phyloP scores from a whole-genome alignment of 192 early-diverging fungal genomes.

The Funneliformis mosseae region DNA sequence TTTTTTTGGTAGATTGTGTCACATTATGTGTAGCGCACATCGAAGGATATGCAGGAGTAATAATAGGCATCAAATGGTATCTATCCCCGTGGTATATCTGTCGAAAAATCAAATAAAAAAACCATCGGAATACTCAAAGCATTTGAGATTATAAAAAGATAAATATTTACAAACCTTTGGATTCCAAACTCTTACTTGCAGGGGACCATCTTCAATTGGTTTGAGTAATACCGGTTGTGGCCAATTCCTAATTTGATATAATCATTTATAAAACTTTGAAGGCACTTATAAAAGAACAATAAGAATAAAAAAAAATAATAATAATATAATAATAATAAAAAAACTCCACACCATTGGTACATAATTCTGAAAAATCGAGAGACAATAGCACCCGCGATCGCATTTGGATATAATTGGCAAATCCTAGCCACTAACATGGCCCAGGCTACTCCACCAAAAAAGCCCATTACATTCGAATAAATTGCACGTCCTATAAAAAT shows the following conservation, averaged over 20 bases:
- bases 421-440: slow-evolving; percentile 95
- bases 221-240: slow-evolving; percentile 90
- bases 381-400: slow-evolving; percentile 84
- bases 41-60: slow-evolving; percentile 97
- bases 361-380: slow-evolving; percentile 88
- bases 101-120: neutral
- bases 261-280: slow-evolving; percentile 35
- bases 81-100: slow-evolving; percentile 75
- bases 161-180: slow-evolving; percentile 56
- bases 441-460: slow-evolving; percentile 98
- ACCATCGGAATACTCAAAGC: neutral
- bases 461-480: slow-evolving; percentile 97
- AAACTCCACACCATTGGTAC: slow-evolving; percentile 66
- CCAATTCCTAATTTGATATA: slow-evolving; percentile 63
- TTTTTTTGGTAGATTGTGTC: slow-evolving; percentile 76
- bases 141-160: neutral
- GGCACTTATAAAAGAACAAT: neutral
- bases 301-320: neutral
- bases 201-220: slow-evolving; percentile 82
- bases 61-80: slow-evolving; percentile 94
- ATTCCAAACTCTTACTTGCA: slow-evolving; percentile 93
- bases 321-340: too few species aligned
- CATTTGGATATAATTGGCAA: slow-evolving; percentile 96
- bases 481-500: slow-evolving; percentile 64
- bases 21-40: slow-evolving; percentile 99